A percentile compares a stretch with the other conserved stretches of the same genome.
Evolutionary conservation across 2,329 filamentous ascomycete species (phyloP).

Genomic region (Phialemonium atrogriseum): DNA sequence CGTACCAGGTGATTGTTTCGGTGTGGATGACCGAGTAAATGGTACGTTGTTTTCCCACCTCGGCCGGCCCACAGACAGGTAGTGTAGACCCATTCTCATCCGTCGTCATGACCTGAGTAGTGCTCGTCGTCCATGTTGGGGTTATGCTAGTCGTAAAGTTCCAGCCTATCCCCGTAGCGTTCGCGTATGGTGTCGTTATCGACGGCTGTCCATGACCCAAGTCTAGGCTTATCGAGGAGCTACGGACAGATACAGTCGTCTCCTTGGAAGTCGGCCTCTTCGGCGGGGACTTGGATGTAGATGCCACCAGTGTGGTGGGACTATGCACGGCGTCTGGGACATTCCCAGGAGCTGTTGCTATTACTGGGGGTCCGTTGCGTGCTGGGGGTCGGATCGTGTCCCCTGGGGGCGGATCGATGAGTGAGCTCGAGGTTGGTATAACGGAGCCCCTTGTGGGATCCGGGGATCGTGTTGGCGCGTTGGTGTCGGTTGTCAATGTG

Average conservation of each 20-base stretch:
- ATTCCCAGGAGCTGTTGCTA: neutral
- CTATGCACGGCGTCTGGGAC: too few species aligned
- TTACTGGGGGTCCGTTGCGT: neutral
- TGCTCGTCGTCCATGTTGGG: neutral
- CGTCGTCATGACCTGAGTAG: neutral
- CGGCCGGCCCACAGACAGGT: slow-evolving; percentile 1
- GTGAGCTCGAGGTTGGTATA: slow-evolving; percentile 5
- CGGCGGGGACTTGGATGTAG: too few species aligned
- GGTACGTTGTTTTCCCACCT: slow-evolving; percentile 12
- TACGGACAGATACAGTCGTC: too few species aligned
- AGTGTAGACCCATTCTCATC: slow-evolving; percentile 1
- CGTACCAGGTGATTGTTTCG: slow-evolving; percentile 39
- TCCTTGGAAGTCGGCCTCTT: too few species aligned
- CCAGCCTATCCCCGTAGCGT: neutral
- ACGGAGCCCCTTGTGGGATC: slow-evolving; percentile 8
- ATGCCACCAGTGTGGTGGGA: too few species aligned
- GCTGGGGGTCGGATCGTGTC: slow-evolving; percentile 3
- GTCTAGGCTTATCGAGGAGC: too few species aligned
- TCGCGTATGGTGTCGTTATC: neutral
- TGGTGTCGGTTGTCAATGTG: slow-evolving; percentile 10
- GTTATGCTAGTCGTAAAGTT: neutral
- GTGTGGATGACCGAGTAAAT: slow-evolving; percentile 38
- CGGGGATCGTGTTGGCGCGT: slow-evolving; percentile 9
- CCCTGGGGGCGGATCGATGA: slow-evolving; percentile 8
- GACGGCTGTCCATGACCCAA: neutral